Base-by-base conservation (phyloP, 371 early-diverging fungal genomes). In the Mucor velutinosus region DNA sequence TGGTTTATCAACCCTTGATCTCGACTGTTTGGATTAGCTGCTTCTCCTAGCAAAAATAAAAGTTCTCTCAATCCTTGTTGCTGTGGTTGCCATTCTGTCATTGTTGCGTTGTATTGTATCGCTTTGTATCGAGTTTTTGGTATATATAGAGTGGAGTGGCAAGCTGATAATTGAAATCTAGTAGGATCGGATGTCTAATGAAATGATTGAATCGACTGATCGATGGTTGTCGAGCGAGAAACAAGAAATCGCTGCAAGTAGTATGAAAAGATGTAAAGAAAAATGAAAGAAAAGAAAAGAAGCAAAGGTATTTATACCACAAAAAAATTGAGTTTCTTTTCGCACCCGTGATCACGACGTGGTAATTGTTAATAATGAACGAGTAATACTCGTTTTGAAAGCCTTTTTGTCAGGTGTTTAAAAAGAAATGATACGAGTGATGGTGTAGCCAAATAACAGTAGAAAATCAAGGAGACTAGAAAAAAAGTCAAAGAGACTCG, bases 51-150 rank as follows among this genome's bases (percentile, higher is more conserved):
- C 45, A 82, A 61, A n/a, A 73, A 25, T 8, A 75, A 32, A 33
- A 82, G 62, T 47, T 79, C 78, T 62, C 72, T 30, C 58, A 82
- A 62, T 29, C 75, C 73, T 69, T 77, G 76, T 60, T 69, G 75
- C 65, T 79, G 74, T 53, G 70, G 70, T 57, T 70, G 64, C 62
- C 71, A 67, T 47, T 51, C 51, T 51, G 56, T 39, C 47, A 58
- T 70, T 61, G 35, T 32, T 43, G 43, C 17, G 4, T 43, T 43
- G 5, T 12, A 19, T 19, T 21, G 25, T 27, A n/a, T n/a, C n/a
- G n/a, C 45, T 35, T 6, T 35, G 37, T 37, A 37, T 37, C 33
- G 33, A 33, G 33, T 33, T 33, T 33, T 7, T 37, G 37, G 37
- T 37, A 37, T 37, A 37, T 37, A 12, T 7, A 39, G 56, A 41